Evolutionary conservation across 1,284 basidiomycete species (phyloP), one percentile per base, ranked within the genome.

Genomic region (Ceraceosorus bombacis): DNA sequence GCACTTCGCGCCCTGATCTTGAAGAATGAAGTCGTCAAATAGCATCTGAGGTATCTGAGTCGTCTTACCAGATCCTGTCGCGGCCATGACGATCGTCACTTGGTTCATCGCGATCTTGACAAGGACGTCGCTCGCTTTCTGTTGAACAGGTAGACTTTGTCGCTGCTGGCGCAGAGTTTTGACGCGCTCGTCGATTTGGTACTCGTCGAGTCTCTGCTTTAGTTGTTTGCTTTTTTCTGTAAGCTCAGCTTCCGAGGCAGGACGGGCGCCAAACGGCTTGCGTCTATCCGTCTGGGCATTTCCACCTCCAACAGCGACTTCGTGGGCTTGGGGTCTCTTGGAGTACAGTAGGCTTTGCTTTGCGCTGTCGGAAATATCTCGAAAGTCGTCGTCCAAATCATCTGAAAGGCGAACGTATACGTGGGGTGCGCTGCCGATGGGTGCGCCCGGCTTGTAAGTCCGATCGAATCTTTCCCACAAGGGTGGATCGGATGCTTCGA

Each of bases 1-100:
- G 80, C 92, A 96, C 55, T 82, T 80, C 0, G 89, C 86, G 12
- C 93, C 93, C 62, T 89, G 82, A 38, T 86, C 88, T 41, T 82
- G 81, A 39, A 87, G 82, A 67, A 92, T 93, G 73, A 83, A 87
- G 55, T 89, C 84, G 73, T 97, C 92, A 54, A 97, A 83, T 63
- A 96, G 85, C 54, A 96, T 82, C 78, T 96, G 93, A 2, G 93
- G 93, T 46, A 96, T 85, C 77, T 97, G 93, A 0, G 93, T 96
- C 6, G 92, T 95, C 80, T 96, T 96, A 7, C 93, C 93, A 0
- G 90, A 95, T 50, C 93, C 92, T 1, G 93, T 96, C 2, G 90
- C 87, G 37, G 92, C 93, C 88, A 94, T 91, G 68, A 88, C 86
- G 64, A 97, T 88, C 0, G 88, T 90, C 59, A 96, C 89, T 41